Conservation (phyloP, 2,329 filamentous ascomycete species). For the Akanthomyces lecanii region DNA sequence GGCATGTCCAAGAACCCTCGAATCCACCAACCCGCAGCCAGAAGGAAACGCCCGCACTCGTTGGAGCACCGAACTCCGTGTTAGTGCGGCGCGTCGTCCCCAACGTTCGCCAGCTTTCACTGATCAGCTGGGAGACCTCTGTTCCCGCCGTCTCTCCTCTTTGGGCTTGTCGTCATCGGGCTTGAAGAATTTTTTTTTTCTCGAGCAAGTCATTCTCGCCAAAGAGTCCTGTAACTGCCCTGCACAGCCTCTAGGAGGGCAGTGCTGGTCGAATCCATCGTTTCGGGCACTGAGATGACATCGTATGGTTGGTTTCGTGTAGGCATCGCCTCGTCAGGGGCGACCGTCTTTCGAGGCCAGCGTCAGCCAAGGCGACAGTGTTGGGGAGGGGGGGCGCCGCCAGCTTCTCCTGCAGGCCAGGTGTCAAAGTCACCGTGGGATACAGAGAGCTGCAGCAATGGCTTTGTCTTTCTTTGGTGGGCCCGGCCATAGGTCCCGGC, state of each 20-base stretch:
- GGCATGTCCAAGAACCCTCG: neutral
- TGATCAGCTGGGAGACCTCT: neutral
- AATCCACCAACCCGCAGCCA: slow-evolving; percentile 1
- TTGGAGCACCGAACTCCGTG: neutral
- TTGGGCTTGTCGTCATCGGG: neutral
- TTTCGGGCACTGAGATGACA: neutral
- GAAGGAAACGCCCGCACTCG: neutral
- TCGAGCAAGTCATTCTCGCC: too few relatives aligned
- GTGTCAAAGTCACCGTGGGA: neutral
- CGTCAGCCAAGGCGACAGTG: neutral
- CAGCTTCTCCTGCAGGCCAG: neutral
- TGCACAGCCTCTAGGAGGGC: neutral
- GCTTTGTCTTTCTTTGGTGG: neutral
- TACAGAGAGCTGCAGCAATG: neutral
- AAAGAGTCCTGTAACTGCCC: too few relatives aligned
- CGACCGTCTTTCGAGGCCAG: slow-evolving; percentile 1
- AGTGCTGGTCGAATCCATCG: neutral
- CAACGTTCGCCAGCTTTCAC: too few relatives aligned
- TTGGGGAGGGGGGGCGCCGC: too few relatives aligned
- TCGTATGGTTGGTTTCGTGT: neutral
- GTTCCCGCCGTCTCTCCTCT: neutral
- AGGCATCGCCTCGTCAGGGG: neutral
- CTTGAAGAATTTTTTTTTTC: too few relatives aligned
- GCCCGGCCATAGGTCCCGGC: slow-evolving; percentile 10
- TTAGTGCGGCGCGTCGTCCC: neutral